Conservation (phyloP, 306 rosid genomes). For the Spatholobus suberectus region DNA sequence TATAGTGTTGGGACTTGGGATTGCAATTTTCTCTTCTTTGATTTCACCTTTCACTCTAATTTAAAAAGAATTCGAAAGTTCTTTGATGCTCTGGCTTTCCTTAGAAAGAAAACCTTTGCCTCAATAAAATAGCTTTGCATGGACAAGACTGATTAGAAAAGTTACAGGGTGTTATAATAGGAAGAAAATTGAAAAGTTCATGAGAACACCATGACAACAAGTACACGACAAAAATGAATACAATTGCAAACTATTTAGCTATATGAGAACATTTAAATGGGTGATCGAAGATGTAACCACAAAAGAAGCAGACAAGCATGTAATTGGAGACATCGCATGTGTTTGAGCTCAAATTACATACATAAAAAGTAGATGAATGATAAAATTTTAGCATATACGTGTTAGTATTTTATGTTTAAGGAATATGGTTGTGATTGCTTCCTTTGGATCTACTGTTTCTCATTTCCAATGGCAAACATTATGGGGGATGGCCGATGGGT, state of each 20-base stretch:
- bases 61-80: not conserved
- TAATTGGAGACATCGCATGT: constrained; percentile 28
- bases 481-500: constrained; percentile 28
- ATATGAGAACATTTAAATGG: constrained; percentile 8
- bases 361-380: not conserved
- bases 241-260: not conserved
- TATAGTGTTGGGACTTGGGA: not conserved
- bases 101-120: not conserved
- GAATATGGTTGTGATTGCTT: constrained; percentile 35
- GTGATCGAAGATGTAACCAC: not conserved
- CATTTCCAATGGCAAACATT: constrained; percentile 9
- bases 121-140: not conserved
- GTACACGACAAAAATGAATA: not conserved
- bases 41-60: not conserved
- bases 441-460: constrained; percentile 25
- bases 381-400: not conserved
- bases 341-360: constrained; percentile 14
- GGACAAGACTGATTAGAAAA: not conserved
- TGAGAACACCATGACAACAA: not conserved
- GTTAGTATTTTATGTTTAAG: not conserved
- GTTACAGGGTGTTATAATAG: not conserved
- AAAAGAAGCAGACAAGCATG: constrained; percentile 18
- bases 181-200: not conserved
- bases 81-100: not conserved
- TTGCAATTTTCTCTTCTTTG: not conserved